Base-by-base conservation (phyloP, 176 grass and related monocot species). In the Neostapfia colusana region DNA sequence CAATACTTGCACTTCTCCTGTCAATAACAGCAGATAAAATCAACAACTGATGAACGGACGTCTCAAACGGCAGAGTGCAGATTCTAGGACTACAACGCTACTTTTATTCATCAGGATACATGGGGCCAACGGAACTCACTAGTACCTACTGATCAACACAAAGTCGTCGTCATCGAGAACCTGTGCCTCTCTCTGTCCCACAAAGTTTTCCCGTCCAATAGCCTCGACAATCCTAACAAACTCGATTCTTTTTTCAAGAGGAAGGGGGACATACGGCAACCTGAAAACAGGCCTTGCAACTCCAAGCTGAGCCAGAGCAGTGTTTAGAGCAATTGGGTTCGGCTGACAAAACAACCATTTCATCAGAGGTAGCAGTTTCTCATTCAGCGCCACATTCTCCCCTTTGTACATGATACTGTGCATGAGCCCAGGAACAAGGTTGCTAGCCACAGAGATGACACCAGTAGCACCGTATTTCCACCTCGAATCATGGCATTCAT, bases 381-480 rank as follows among this genome's bases (percentile, higher is more conserved):
- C 89, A 5, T 92, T 83, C 45, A 92, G 58, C 2, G 0, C 27
- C 1, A 25, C 38, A 60, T 90, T 88, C 89, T 94, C 84, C 17
- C 87, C 91, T 82, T 79, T 64, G 51, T 90, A 86, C 76, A 94
- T 89, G 34, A 94, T 80, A 43, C 63, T 76, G 36, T 75, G 87
- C 86, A 98, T 90, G 51, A 94, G 74, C 54, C 86, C 68, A 16
- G 91, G 91, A 80, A 97, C 75, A 86, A 97, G 91, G 84, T 93
- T 97, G 65, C 88, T 89, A 15, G 89, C 53, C 12, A 97, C 79
- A 79, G 88, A 97, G 69, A 91, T 88, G 28, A 92, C 95, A 65
- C 95, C 91, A 42, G 85, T 87, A 8, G 89, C 95, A 3, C 91
- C 82, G 61, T 77, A 79, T 43, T 80, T 70, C 91, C 88, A 91